phyloP scores from a whole-genome alignment of 495 filamentous ascomycete species.

The Penicillium maclennaniae region DNA sequence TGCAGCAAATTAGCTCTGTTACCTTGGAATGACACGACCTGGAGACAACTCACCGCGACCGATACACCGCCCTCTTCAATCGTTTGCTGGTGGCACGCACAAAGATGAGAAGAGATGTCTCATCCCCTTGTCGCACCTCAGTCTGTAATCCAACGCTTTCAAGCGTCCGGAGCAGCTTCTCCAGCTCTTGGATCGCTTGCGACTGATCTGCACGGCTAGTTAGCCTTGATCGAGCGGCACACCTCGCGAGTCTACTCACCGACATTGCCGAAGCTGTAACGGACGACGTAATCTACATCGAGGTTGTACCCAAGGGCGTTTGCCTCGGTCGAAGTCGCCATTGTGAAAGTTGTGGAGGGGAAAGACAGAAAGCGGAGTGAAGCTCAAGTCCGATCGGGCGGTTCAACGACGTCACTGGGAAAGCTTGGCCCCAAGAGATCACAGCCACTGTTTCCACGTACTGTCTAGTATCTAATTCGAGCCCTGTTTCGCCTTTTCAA shows the following conservation, averaged over 20 bases:
- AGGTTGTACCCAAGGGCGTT: slow-evolving; percentile 48
- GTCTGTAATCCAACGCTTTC: slow-evolving; percentile 72
- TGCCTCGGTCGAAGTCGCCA: slow-evolving; percentile 28
- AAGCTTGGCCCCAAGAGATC: slow-evolving; percentile 3
- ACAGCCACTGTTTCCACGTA: no score
- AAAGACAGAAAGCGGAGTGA: slow-evolving; percentile 2
- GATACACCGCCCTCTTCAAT: slow-evolving; percentile 55
- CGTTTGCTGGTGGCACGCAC: slow-evolving; percentile 56
- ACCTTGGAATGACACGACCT: background rate
- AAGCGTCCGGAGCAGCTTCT: slow-evolving; percentile 68
- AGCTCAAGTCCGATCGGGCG: background rate
- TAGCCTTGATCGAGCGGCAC: background rate
- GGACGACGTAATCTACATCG: slow-evolving; percentile 90
- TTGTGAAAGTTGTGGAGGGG: slow-evolving; percentile 12
- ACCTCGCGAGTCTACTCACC: slow-evolving; percentile 42
- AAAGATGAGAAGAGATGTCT: slow-evolving; percentile 77
- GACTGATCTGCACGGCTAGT: slow-evolving; percentile 49
- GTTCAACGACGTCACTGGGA: slow-evolving; percentile 16
- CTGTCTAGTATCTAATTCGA: no score
- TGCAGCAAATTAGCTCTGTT: background rate
- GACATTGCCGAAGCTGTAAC: slow-evolving; percentile 64
- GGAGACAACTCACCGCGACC: slow-evolving; percentile 51
- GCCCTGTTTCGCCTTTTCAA: background rate
- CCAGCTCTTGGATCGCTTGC: slow-evolving; percentile 67
- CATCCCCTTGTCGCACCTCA: slow-evolving; percentile 79